These are phyloP conservation scores for Calonectria pseudoreteaudii DNA, from an alignment of 2,329 filamentous ascomycete genomes.

Conservation along the genomic window DNA sequence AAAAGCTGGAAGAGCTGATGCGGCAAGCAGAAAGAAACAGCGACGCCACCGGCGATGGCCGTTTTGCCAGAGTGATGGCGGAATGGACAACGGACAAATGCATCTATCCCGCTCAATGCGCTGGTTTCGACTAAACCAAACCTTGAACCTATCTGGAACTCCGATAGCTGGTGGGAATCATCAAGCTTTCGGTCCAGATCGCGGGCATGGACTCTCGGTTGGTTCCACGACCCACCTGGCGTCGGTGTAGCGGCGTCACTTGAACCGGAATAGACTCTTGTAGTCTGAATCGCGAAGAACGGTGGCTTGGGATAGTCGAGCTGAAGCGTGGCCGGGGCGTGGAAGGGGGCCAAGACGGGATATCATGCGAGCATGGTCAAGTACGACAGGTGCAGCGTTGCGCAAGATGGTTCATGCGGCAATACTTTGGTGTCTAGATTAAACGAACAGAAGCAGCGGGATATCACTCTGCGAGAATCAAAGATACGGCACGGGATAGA, in stretches of 20 bases:
- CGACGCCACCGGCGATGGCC: conserved; percentile 1
- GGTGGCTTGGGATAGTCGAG: background rate
- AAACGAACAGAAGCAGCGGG: too few relatives aligned
- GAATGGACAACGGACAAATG: background rate
- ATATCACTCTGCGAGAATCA: background rate
- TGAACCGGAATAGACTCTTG: background rate
- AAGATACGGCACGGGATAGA: background rate
- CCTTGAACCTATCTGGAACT: background rate
- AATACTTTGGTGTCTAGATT: background rate
- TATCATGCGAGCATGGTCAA: background rate
- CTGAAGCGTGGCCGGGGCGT: background rate
- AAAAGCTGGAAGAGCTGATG: background rate
- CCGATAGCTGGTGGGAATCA: background rate
- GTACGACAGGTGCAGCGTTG: background rate
- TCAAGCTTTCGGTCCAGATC: background rate
- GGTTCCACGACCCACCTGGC: background rate
- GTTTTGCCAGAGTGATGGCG: background rate
- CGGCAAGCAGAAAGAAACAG: background rate
- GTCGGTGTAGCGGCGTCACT: background rate
- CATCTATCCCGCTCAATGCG: background rate
- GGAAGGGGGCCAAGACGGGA: background rate
- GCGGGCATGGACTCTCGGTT: background rate
- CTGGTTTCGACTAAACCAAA: background rate
- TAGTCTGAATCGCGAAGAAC: background rate
- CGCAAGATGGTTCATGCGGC: background rate